A percentile compares a stretch with the other conserved stretches of the same genome.
Evolutionary conservation across 179 eudicot genomes (phyloP).

Genomic region (Monotropa hypopitys): DNA sequence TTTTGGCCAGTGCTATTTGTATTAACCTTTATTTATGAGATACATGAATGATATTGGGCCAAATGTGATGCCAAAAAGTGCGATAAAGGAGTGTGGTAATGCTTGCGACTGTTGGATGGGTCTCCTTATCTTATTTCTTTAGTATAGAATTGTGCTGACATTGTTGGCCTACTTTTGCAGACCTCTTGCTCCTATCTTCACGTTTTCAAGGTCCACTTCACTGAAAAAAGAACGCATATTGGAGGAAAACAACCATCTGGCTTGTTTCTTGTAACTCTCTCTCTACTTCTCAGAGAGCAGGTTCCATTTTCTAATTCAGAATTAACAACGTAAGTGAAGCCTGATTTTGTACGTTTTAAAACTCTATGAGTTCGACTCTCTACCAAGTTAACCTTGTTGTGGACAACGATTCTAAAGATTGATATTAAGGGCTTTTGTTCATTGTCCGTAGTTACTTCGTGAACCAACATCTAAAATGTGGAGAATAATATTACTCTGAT

Average conservation of each 20-base stretch:
- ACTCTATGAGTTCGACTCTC: background rate
- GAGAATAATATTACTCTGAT: background rate
- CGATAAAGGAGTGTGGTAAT: background rate
- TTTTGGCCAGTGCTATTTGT: background rate
- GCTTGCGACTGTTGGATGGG: background rate
- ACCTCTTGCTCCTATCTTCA: constrained; percentile 77
- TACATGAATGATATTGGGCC: background rate
- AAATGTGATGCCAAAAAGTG: background rate
- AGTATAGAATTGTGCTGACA: background rate
- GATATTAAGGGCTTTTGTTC: background rate
- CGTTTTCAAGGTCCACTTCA: constrained; percentile 73
- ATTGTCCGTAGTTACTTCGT: too few relatives aligned
- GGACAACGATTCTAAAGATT: background rate
- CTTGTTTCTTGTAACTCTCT: constrained; percentile 52
- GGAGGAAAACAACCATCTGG: constrained; percentile 92
- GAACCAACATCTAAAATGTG: background rate
- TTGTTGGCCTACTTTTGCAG: constrained; percentile 39
- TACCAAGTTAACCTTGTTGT: background rate
- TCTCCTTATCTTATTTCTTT: background rate
- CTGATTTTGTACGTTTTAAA: background rate
- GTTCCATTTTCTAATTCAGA: constrained; percentile 58
- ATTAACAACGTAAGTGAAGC: constrained; percentile 48
- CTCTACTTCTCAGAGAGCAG: constrained; percentile 72
- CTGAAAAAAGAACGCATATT: constrained; percentile 63
- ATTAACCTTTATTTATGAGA: constrained; percentile 8